Evolutionary conservation across 2,329 filamentous ascomycete species (phyloP).

Genomic region (Colletotrichum echinochloae): DNA sequence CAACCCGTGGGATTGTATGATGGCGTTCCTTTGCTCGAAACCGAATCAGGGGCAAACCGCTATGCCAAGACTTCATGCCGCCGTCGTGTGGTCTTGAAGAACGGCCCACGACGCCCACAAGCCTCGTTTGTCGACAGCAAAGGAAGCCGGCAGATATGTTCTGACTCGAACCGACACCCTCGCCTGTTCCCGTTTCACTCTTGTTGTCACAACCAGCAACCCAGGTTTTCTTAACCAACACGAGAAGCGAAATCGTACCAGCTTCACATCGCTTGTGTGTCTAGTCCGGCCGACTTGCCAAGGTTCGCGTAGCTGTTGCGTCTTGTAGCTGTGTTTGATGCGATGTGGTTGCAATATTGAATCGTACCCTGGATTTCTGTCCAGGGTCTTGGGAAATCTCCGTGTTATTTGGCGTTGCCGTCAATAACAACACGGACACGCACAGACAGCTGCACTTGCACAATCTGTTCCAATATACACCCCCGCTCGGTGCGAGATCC

Average conservation of each 20-base stretch:
- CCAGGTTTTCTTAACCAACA: background rate
- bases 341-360: conserved; percentile 21
- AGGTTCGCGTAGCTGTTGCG: conserved; percentile 8
- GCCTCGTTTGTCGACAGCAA: conserved; percentile 2
- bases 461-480: background rate
- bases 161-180: conserved; percentile 17
- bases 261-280: conserved; percentile 9
- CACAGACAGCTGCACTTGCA: conserved; percentile 9
- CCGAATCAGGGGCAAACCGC: conserved; percentile 19
- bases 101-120: conserved; percentile 7
- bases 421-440: background rate
- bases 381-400: background rate
- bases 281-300: conserved; percentile 23
- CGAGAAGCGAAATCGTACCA: background rate
- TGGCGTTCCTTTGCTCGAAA: background rate
- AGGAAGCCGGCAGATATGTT: background rate
- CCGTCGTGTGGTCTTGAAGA: background rate
- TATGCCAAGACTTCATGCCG: conserved; percentile 20
- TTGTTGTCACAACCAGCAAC: background rate
- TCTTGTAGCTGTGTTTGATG: conserved; percentile 2
- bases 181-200: background rate
- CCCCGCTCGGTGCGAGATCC: conserved; percentile 16
- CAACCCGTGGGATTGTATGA: background rate
- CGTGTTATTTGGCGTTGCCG: background rate
- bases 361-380: background rate